Percentiles rank a stretch among this genome's conserved stretches.
These are phyloP conservation scores for Massariosphaeria phaeospora DNA, from an alignment of 495 filamentous ascomycete species.

Conservation along the genomic window DNA sequence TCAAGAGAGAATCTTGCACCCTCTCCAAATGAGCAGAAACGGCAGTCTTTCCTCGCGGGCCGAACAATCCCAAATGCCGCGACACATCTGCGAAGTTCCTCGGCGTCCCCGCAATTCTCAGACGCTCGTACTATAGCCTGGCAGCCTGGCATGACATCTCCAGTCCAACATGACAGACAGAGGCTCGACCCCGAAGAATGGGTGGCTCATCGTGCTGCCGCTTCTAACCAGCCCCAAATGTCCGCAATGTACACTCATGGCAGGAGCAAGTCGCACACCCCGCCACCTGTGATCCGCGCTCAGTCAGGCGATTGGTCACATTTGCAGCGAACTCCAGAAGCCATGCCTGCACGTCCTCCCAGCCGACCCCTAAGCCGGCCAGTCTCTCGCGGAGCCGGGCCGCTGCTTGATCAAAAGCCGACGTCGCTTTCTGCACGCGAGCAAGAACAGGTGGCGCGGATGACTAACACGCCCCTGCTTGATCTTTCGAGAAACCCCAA, in stretches of 20 bases:
- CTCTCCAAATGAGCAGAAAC: conserved; percentile 19
- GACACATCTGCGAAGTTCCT: conserved; percentile 38
- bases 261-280: conserved; percentile 32
- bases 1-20: conserved; percentile 25
- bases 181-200: conserved; percentile 68
- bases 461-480: conserved; percentile 70
- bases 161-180: conserved; percentile 29
- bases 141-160: conserved; percentile 58
- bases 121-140: conserved; percentile 58
- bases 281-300: conserved; percentile 42
- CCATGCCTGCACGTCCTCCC: conserved; percentile 15
- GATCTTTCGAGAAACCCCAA: conserved; percentile 21
- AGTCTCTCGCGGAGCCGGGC: conserved; percentile 33
- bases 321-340: conserved; percentile 23
- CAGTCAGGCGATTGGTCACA: conserved; percentile 56
- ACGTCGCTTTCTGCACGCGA: conserved; percentile 81
- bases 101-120: conserved; percentile 44
- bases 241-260: conserved; percentile 42
- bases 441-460: conserved; percentile 85
- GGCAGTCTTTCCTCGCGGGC: conserved; percentile 19
- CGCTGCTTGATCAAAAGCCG: conserved; percentile 20
- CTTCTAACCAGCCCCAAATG: conserved; percentile 48
- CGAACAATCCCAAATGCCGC: conserved; percentile 22
- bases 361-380: conserved; percentile 32
- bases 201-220: conserved; percentile 75